Evolutionary conservation across 2,329 filamentous ascomycete genomes (phyloP).

Genomic region (Gliomastix tumulicola): DNA sequence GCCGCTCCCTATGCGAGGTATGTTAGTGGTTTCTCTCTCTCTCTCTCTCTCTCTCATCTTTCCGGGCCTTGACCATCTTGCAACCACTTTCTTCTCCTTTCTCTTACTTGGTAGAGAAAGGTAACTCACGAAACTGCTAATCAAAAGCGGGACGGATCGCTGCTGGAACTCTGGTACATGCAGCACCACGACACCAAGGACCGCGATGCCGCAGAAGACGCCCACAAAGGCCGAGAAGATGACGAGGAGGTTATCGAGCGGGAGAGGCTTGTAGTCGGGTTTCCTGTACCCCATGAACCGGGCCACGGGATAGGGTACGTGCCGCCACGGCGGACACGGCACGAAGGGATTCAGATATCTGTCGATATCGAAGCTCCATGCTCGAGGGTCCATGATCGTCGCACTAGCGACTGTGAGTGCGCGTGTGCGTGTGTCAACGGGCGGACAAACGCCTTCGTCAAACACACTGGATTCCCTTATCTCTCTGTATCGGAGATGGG

Average conservation of each 20-base stretch:
- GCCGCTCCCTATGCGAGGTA: conserved; percentile 53
- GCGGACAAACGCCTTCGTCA: no score
- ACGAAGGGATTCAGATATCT: conserved; percentile 64
- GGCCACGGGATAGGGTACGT: conserved; percentile 58
- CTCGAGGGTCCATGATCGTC: conserved; percentile 1
- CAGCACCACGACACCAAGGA: conserved; percentile 51
- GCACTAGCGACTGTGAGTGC: no score
- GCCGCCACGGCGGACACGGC: conserved; percentile 56
- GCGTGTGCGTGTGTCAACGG: no score
- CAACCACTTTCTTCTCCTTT: background rate
- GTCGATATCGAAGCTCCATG: conserved; percentile 68
- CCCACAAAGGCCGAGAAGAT: conserved; percentile 60
- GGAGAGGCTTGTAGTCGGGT: conserved; percentile 17
- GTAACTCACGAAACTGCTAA: conserved; percentile 61
- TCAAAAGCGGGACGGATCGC: conserved; percentile 50
- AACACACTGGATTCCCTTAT: no score
- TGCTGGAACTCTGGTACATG: conserved; percentile 46
- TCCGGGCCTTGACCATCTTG: no score
- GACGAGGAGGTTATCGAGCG: conserved; percentile 50
- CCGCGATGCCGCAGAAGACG: conserved; percentile 51
- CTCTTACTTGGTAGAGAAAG: background rate
- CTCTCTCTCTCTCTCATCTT: no score
- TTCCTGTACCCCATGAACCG: conserved; percentile 61
- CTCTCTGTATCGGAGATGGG: no score
- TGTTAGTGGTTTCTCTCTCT: background rate